Evolutionary conservation across 2,329 filamentous ascomycete species (phyloP).

Genomic region (Tolypocladium amazonense): DNA sequence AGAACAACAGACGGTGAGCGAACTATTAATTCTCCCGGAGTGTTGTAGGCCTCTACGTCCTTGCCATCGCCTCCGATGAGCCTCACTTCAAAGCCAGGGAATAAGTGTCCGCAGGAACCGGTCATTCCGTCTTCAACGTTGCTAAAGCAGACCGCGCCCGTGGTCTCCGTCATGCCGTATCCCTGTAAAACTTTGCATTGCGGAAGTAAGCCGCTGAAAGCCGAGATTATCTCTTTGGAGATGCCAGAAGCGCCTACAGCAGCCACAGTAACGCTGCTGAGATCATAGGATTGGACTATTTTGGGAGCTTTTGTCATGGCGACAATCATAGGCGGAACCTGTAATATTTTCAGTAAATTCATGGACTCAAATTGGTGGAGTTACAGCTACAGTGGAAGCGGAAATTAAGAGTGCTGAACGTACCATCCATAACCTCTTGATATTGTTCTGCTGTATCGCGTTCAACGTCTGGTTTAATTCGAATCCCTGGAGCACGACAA

Average conservation of each 20-base stretch:
- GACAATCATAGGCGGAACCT: not conserved
- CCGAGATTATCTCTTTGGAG: not conserved
- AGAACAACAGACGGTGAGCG: not conserved
- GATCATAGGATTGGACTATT: not conserved
- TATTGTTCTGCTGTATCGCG: not conserved
- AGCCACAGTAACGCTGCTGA: not conserved
- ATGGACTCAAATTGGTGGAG: not conserved
- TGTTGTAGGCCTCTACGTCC: not conserved
- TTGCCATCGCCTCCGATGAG: not conserved
- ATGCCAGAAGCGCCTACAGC: not conserved
- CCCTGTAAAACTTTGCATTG: not conserved
- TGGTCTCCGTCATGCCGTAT: not conserved
- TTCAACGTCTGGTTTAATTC: not conserved
- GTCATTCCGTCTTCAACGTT: not conserved
- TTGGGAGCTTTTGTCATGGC: not conserved
- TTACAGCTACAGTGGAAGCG: not conserved
- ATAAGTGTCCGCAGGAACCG: not conserved
- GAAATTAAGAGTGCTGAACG: not conserved
- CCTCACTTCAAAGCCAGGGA: not conserved
- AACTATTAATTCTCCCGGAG: not conserved
- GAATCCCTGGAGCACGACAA: not conserved
- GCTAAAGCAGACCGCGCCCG: not conserved
- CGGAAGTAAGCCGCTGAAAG: not conserved
- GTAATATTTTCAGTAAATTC: not conserved
- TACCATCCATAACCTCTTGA: not conserved